Evolutionary conservation across 2,329 filamentous ascomycete species (phyloP).

Genomic region (Harringtonia lauricola): DNA sequence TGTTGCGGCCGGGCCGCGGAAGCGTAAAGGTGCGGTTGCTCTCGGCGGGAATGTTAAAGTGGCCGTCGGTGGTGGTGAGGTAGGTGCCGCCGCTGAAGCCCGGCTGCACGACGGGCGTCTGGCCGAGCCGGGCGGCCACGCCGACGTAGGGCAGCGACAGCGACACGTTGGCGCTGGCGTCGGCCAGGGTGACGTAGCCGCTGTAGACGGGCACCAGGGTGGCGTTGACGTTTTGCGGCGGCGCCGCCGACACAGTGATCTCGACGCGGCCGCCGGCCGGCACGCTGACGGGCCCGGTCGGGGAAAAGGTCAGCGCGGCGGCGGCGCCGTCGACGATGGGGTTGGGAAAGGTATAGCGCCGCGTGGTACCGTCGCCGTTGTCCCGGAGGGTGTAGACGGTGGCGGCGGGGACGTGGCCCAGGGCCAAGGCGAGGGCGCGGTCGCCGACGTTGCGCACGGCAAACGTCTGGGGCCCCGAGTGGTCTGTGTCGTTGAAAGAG

Average conservation of each 20-base stretch:
- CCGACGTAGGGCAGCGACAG: slow-evolving; percentile 27
- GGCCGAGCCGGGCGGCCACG: slow-evolving; percentile 25
- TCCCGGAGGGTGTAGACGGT: slow-evolving; percentile 40
- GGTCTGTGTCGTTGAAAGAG: slow-evolving; percentile 54
- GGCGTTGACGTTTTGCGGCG: slow-evolving; percentile 25
- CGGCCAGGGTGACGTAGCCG: slow-evolving; percentile 33
- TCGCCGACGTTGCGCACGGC: slow-evolving; percentile 42
- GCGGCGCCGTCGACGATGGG: slow-evolving; percentile 19
- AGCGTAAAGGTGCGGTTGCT: background rate
- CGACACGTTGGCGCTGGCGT: slow-evolving; percentile 26
- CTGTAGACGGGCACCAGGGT: slow-evolving; percentile 34
- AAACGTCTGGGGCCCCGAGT: slow-evolving; percentile 39
- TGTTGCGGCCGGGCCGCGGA: background rate
- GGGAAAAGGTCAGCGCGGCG: slow-evolving; percentile 31
- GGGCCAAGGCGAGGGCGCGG: slow-evolving; percentile 36
- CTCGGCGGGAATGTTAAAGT: background rate
- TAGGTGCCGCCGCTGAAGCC: background rate
- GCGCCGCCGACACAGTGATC: slow-evolving; percentile 31
- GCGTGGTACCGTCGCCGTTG: slow-evolving; percentile 17
- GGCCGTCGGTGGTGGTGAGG: background rate
- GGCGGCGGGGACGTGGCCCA: slow-evolving; percentile 37
- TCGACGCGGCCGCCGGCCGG: slow-evolving; percentile 19
- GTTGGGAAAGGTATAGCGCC: slow-evolving; percentile 11
- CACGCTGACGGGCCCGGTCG: slow-evolving; percentile 28
- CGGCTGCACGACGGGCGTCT: background rate